Base-by-base conservation (phyloP, 1,284 basidiomycete genomes). In the Melampsora larici-populina region DNA sequence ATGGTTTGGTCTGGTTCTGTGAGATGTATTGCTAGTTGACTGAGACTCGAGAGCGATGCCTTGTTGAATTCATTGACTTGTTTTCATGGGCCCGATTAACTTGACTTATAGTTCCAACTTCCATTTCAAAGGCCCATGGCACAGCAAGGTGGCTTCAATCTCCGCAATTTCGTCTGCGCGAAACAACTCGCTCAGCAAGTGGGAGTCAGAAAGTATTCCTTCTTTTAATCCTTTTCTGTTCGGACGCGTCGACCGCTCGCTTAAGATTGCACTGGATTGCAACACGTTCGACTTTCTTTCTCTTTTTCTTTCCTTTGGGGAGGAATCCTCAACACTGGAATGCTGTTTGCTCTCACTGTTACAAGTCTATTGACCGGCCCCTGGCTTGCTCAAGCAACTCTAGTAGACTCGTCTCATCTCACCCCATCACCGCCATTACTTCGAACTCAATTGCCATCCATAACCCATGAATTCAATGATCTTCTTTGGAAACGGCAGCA, bases 201-300 rank as follows among this genome's bases (percentile, higher is more conserved):
- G 43, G 43, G 43, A 46, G 43, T 46, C 43, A 36, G 36, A 46
- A 46, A 46, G 13, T 13, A 46, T 46, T 46, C 43, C 43, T 46
- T 46, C 11, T 46, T 46, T 46, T n/a, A n/a, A n/a, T n/a, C 15
- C 43, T 46, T 46, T 46, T 13, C 43, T 15, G 11, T 46, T 13
- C 43, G 43, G 43, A 46, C 43, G 43, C 43, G 43, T 46, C 43
- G 43, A 46, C 3, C 43, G 43, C 43, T 60, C 55, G 29, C n/a
- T 60, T 26, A 60, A 29, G 2, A 60, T 60, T 60, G 55, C 55
- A 60, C 55, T 60, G 55, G 55, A n/a, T 60, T 60, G 55, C 21
- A 60, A 29, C 26, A 29, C 55, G 8, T 29, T 24, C 55, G 29
- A 60, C 55, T 60, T 24, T 60, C n/a, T 9, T 60, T 46, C 43